Conservation (phyloP, 192 early-diverging fungal species). For the Geranomyces michiganensis region DNA sequence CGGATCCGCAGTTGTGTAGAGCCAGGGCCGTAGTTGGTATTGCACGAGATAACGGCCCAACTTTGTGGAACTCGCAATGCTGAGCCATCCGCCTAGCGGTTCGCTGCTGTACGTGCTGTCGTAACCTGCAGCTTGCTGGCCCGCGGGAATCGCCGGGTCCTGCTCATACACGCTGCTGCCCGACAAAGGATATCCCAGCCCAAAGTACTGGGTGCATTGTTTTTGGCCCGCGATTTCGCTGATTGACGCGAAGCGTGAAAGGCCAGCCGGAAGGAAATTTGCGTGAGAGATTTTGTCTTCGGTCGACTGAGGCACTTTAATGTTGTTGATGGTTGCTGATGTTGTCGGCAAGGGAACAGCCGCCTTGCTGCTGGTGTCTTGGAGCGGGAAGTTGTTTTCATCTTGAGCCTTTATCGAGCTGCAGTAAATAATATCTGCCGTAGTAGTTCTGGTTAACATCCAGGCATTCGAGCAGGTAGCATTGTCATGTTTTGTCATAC, state of each 20-base stretch:
- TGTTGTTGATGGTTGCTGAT: constrained; percentile 13
- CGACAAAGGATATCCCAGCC: constrained; percentile 29
- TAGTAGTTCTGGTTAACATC: constrained; percentile 36
- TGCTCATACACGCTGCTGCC: constrained; percentile 5
- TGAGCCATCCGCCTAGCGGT: constrained; percentile 25
- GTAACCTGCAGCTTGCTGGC: not conserved
- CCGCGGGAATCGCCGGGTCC: constrained; percentile 14
- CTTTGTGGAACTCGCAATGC: not conserved
- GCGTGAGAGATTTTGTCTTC: constrained; percentile 44
- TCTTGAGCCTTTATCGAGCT: constrained; percentile 51
- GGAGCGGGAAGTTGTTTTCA: constrained; percentile 45
- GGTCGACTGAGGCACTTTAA: constrained; percentile 4
- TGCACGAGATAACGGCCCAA: constrained; percentile 4
- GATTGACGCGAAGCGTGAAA: not conserved
- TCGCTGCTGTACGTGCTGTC: constrained; percentile 29
- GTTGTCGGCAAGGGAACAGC: constrained; percentile 38
- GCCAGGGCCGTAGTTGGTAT: constrained; percentile 39
- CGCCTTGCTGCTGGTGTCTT: constrained; percentile 13
- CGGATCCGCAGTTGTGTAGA: constrained; percentile 12
- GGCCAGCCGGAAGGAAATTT: constrained; percentile 19
- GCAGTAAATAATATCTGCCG: constrained; percentile 41
- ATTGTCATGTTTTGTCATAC: not conserved
- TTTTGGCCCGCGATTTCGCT: not conserved
- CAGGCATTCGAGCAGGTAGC: constrained; percentile 13
- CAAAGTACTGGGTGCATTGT: constrained; percentile 40